Percentiles rank a stretch among this genome's conserved stretches.
phyloP scores from a whole-genome alignment of 1,139 yeast species.

The Protomyces pachydermus region DNA sequence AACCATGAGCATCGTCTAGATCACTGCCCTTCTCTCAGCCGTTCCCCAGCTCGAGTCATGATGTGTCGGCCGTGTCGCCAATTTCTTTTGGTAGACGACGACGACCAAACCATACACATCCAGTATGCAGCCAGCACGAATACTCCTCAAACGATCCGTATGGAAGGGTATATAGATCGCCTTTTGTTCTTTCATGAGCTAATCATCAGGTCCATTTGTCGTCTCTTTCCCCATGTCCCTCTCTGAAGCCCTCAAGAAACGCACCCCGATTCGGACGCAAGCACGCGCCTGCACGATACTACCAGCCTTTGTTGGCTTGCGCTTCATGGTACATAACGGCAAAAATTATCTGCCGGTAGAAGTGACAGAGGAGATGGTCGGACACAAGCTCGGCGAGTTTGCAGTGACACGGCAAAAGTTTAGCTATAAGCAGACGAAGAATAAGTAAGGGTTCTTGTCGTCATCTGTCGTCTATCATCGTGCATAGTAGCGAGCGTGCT shows the following conservation, averaged over 20 bases:
- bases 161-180: slow-evolving; percentile 55
- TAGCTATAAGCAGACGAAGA: slow-evolving; percentile 25
- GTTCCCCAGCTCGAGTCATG: too few species aligned
- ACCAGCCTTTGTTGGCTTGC: slow-evolving; percentile 82
- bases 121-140: slow-evolving; percentile 55
- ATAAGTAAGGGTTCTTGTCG: slow-evolving; percentile 1
- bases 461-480: too few species aligned
- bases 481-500: too few species aligned
- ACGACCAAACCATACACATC: neutral
- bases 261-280: slow-evolving; percentile 85
- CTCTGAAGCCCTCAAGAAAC: slow-evolving; percentile 72
- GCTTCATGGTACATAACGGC: slow-evolving; percentile 91
- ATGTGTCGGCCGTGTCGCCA: too few species aligned
- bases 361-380: slow-evolving; percentile 93
- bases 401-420: slow-evolving; percentile 68
- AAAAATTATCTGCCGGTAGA: slow-evolving; percentile 86
- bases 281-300: slow-evolving; percentile 90
- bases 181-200: slow-evolving; percentile 26
- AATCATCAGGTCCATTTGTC: slow-evolving; percentile 67
- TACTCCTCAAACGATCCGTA: slow-evolving; percentile 57
- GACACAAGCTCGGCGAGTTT: slow-evolving; percentile 91
- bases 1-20: too few species aligned
- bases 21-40: too few species aligned
- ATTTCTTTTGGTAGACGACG: too few species aligned
- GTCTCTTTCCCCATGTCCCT: slow-evolving; percentile 74